Evolutionary conservation across 192 early-diverging fungal species (phyloP).

Genomic region (Thoreauomyces humboldtii): DNA sequence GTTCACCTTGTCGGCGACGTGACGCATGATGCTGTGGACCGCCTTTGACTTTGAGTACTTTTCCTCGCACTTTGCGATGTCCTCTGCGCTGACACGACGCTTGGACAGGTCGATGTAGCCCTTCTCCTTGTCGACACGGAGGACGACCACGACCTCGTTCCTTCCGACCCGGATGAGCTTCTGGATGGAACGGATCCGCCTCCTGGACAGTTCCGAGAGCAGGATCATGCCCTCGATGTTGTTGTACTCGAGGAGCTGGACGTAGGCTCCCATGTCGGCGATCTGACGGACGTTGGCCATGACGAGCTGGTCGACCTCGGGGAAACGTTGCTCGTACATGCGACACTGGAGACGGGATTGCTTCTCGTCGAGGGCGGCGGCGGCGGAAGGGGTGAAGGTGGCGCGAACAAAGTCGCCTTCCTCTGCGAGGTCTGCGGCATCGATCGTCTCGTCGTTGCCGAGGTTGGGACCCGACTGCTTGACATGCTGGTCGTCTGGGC

Average conservation of each 20-base stretch:
- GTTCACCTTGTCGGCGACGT: constrained; percentile 84
- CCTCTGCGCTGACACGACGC: constrained; percentile 85
- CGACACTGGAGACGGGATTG: constrained; percentile 61
- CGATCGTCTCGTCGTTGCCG: constrained; percentile 19
- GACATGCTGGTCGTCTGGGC: background rate
- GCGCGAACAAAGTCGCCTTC: constrained; percentile 12
- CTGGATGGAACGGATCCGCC: constrained; percentile 95
- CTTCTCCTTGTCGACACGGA: constrained; percentile 96
- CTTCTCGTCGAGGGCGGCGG: constrained; percentile 30
- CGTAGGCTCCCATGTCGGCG: constrained; percentile 94
- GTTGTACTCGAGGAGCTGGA: constrained; percentile 91
- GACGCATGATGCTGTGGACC: constrained; percentile 78
- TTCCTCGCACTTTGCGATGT: constrained; percentile 87
- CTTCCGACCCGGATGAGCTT: constrained; percentile 90
- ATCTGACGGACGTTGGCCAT: constrained; percentile 97
- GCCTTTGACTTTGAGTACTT: constrained; percentile 92
- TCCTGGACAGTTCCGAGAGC: constrained; percentile 85
- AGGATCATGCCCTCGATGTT: constrained; percentile 98
- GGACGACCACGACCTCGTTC: constrained; percentile 90
- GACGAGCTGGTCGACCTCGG: constrained; percentile 90
- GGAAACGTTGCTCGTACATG: constrained; percentile 93
- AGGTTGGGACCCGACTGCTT: constrained; percentile 14
- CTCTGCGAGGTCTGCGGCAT: background rate
- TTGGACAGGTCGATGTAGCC: constrained; percentile 99
- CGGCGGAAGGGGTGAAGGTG: constrained; percentile 28